These are phyloP conservation scores for Cymodocea nodosa DNA, from an alignment of 116 monocot genomes.

Conservation along the genomic window DNA sequence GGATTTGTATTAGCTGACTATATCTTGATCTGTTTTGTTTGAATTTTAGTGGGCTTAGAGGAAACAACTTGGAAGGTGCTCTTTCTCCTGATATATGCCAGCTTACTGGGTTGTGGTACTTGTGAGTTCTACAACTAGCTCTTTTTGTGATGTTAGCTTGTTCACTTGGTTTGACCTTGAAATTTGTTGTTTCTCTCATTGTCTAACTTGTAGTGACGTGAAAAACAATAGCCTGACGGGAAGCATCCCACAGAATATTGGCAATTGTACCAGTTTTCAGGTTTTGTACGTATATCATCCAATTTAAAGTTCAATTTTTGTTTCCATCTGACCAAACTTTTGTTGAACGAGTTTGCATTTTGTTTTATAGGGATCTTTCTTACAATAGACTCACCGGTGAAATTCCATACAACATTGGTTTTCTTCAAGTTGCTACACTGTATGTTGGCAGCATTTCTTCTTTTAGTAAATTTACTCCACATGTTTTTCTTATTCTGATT, in stretches of 20 bases:
- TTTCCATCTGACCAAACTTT: background rate
- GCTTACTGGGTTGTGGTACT: constrained; percentile 89
- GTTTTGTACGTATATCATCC: constrained; percentile 74
- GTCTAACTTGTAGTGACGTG: constrained; percentile 44
- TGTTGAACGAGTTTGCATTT: background rate
- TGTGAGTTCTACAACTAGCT: constrained; percentile 33
- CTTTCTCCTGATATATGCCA: constrained; percentile 94
- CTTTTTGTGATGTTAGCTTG: no score
- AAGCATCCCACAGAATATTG: constrained; percentile 65
- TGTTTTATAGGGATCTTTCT: constrained; percentile 33
- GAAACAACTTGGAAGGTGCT: constrained; percentile 75
- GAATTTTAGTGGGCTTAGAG: constrained; percentile 51
- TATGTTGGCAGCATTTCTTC: constrained; percentile 13
- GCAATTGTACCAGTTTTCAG: constrained; percentile 95
- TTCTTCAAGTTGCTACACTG: constrained; percentile 92
- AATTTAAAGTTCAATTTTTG: background rate
- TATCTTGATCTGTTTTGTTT: background rate
- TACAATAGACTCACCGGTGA: constrained; percentile 80
- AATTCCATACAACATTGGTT: constrained; percentile 93
- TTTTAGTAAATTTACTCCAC: background rate
- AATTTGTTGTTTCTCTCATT: background rate
- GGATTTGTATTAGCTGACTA: background rate
- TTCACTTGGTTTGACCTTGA: background rate
- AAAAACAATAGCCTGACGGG: constrained; percentile 94
- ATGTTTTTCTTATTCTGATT: background rate